phyloP scores from a whole-genome alignment of 352 stramenopile genomes.

The Globisporangium radiosum region DNA sequence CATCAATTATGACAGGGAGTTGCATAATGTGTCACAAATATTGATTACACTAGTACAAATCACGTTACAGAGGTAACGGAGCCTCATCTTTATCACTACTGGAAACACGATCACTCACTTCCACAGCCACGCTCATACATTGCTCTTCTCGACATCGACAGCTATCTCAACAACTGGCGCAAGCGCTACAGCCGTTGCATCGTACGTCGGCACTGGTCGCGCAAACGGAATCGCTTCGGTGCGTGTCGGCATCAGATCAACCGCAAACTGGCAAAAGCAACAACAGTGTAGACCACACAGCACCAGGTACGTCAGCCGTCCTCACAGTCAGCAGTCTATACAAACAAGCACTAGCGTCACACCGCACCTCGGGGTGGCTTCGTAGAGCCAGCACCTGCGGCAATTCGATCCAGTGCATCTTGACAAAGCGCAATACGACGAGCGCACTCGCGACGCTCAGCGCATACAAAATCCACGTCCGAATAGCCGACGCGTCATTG shows the following conservation, averaged over 20 bases:
- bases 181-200: conserved; percentile 11
- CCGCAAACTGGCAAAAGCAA: conserved; percentile 36
- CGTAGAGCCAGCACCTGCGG: conserved; percentile 60
- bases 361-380: conserved; percentile 52
- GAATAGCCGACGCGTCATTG: conserved; percentile 23
- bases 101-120: too few relatives aligned
- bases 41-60: neutral
- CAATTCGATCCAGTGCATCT: conserved; percentile 67
- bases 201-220: conserved; percentile 40
- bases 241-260: conserved; percentile 21
- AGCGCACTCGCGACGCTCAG: conserved; percentile 48
- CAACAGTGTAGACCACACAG: neutral
- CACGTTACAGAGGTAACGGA: neutral
- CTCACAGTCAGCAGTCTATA: neutral
- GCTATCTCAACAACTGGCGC: conserved; percentile 11
- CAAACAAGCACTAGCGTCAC: neutral
- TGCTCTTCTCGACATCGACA: neutral
- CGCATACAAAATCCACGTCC: conserved; percentile 51
- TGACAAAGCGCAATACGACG: conserved; percentile 61
- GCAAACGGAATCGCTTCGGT: conserved; percentile 59
- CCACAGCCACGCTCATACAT: neutral
- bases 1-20: too few relatives aligned
- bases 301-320: neutral
- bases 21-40: too few relatives aligned
- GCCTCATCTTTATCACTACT: neutral